Base-by-base conservation (phyloP, 2,329 filamentous ascomycete genomes). In the Fusarium dlaminii region DNA sequence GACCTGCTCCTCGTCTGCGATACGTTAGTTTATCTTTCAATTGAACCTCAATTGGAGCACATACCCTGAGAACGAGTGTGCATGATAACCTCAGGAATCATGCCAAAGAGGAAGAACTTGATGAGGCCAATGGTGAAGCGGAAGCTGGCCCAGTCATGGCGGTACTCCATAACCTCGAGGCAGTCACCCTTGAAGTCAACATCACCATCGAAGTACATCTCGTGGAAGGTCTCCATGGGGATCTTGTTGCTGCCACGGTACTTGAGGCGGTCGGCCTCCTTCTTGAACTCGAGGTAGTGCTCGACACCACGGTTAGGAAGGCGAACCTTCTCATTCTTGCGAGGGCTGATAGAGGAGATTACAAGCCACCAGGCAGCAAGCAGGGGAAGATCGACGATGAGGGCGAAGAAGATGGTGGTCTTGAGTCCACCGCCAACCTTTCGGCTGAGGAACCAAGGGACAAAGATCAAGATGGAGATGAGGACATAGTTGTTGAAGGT, bases 61-160 rank as follows among this genome's bases (percentile, higher is more conserved):
- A 63, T 78, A 82, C 81, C 96, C 86, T 98, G 95, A 66, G 93
- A 95, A 66, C 94, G 91, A 78, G 94, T 95, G 87, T 98, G 96
- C 88, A 98, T 92, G 79, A 98, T 92, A 73, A 97, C 90, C 83
- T 98, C 96, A 52, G 94, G 94, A 74, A 97, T 91, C 87, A 98
- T 94, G 82, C 91, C 92, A 71, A 94, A 91, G 78, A 98, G 86
- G 85, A 98, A 95, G 86, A 92, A 95, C 86, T 93, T 93, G 89
- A 95, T 95, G 76, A 98, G 87, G 79, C 91, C 88, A 79, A 93
- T 84, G 73, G 96, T 98, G 85, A 98, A 98, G 80, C 91, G 90
- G 88, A 98, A 98, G 87, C 90, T 96, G 77, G 94, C 94, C 96
- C 96, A 98, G 84, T 99, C 96, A 82, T 98, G 96, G 80, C 96